These are phyloP conservation scores for Murraya paniculata DNA, from an alignment of 345 rosid genomes.

Conservation along the genomic window DNA sequence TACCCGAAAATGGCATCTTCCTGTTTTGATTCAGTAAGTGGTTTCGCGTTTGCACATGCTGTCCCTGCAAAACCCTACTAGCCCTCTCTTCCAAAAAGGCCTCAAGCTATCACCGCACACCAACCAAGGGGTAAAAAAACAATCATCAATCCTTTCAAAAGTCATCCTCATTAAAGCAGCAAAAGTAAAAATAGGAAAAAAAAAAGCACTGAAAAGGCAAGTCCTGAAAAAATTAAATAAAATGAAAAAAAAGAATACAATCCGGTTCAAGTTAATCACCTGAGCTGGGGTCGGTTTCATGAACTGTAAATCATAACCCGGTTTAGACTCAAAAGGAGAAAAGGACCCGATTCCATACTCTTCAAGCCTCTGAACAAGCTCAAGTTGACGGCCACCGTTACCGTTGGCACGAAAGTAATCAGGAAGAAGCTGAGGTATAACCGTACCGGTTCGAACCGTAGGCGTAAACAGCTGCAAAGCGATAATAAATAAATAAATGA, in stretches of 20 bases:
- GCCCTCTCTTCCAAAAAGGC: constrained; percentile 20
- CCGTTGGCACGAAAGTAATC: not conserved
- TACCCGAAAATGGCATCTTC: constrained; percentile 15
- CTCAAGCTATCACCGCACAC: constrained; percentile 22
- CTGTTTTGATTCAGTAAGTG: constrained; percentile 24
- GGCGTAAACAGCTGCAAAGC: not conserved
- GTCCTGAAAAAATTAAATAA: not conserved
- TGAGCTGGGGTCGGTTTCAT: constrained; percentile 11
- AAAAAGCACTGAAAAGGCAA: constrained; percentile 18
- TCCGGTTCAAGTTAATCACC: constrained; percentile 4
- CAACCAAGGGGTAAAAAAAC: not conserved
- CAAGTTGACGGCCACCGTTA: not conserved
- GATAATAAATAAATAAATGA: too few species aligned
- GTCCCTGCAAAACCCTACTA: constrained; percentile 23
- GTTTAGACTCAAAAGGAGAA: constrained; percentile 10
- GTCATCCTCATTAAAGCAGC: constrained; percentile 19
- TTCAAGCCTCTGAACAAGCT: constrained; percentile 11
- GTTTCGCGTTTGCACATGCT: constrained; percentile 11
- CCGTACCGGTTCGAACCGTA: constrained; percentile 8
- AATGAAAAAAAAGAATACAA: not conserved
- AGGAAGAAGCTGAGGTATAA: not conserved
- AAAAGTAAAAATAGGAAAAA: constrained; percentile 13
- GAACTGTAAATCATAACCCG: constrained; percentile 13
- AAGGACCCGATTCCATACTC: constrained; percentile 2
- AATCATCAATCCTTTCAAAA: not conserved